These are phyloP conservation scores for Ustilago crameri DNA, from an alignment of 1,284 basidiomycete species.

Conservation along the genomic window DNA sequence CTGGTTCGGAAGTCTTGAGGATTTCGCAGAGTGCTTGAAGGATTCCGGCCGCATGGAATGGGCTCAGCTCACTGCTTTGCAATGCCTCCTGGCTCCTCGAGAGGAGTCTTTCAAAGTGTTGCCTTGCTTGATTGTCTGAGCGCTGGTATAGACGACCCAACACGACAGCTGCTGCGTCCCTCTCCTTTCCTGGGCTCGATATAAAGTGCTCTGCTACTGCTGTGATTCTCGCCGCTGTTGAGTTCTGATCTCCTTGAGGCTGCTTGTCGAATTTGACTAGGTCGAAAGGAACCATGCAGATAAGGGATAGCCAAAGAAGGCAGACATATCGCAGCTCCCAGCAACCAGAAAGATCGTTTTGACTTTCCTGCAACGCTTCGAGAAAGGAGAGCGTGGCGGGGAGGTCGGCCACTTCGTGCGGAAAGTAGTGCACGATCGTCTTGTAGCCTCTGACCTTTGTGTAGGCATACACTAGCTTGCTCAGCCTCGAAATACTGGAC, in stretches of 20 bases:
- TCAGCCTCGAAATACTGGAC: constrained; percentile 8
- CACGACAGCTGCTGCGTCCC: constrained; percentile 79
- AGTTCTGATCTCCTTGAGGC: constrained; percentile 46
- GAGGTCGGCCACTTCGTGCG: constrained; percentile 86
- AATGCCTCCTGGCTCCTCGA: constrained; percentile 14
- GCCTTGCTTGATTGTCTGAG: constrained; percentile 40
- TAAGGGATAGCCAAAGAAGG: constrained; percentile 90
- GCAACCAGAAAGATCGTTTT: background rate
- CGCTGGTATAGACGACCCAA: constrained; percentile 82
- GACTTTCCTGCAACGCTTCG: constrained; percentile 68
- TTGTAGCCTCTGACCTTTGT: constrained; percentile 92
- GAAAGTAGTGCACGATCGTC: constrained; percentile 88
- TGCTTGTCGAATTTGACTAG: constrained; percentile 83
- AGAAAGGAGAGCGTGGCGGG: constrained; percentile 79
- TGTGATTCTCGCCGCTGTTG: constrained; percentile 74
- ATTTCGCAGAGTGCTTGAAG: constrained; percentile 81
- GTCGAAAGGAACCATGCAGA: constrained; percentile 93
- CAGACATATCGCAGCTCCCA: constrained; percentile 89
- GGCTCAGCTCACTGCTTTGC: constrained; percentile 10
- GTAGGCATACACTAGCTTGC: constrained; percentile 79
- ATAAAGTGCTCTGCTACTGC: constrained; percentile 75
- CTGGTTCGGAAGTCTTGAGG: constrained; percentile 72
- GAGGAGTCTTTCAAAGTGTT: constrained; percentile 20
- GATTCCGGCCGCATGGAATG: constrained; percentile 73
- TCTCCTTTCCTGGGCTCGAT: constrained; percentile 79